Evolutionary conservation across 106 monocot species (phyloP).

Genomic region (Platanthera zijinensis): DNA sequence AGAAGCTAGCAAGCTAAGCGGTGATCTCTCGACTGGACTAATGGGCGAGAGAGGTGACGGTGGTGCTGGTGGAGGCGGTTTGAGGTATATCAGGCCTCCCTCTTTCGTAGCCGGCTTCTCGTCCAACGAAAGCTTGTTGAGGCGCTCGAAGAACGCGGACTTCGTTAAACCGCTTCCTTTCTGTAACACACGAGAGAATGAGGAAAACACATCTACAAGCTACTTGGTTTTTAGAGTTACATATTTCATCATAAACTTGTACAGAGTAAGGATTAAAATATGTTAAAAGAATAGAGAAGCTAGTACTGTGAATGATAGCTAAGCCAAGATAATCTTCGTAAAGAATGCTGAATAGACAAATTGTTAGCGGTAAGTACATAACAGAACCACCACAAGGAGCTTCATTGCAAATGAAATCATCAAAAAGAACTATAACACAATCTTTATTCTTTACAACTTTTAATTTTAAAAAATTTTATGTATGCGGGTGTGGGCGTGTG

Average conservation of each 20-base stretch:
- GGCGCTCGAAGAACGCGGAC: constrained; percentile 50
- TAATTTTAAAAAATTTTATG: too few relatives aligned
- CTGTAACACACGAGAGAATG: constrained; percentile 22
- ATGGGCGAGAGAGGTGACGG: constrained; percentile 63
- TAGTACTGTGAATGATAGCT: neutral
- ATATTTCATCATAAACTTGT: neutral
- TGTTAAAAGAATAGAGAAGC: neutral
- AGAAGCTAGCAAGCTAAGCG: constrained; percentile 15
- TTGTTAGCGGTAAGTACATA: too few relatives aligned
- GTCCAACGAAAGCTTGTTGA: constrained; percentile 48
- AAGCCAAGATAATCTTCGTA: neutral
- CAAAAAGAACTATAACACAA: too few relatives aligned
- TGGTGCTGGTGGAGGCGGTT: constrained; percentile 69
- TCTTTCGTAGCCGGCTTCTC: constrained; percentile 37
- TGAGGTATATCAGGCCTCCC: constrained; percentile 25
- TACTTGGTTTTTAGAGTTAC: neutral
- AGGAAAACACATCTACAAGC: neutral
- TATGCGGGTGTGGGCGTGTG: too few relatives aligned
- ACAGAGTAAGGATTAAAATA: neutral
- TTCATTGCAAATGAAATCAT: too few relatives aligned
- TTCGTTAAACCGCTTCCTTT: constrained; percentile 38
- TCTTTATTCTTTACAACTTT: too few relatives aligned
- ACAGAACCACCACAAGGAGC: too few relatives aligned
- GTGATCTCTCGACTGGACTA: constrained; percentile 29
- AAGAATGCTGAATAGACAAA: neutral